Base-by-base conservation (phyloP, 2,329 filamentous ascomycete species). In the Nigrospora oryzae region DNA sequence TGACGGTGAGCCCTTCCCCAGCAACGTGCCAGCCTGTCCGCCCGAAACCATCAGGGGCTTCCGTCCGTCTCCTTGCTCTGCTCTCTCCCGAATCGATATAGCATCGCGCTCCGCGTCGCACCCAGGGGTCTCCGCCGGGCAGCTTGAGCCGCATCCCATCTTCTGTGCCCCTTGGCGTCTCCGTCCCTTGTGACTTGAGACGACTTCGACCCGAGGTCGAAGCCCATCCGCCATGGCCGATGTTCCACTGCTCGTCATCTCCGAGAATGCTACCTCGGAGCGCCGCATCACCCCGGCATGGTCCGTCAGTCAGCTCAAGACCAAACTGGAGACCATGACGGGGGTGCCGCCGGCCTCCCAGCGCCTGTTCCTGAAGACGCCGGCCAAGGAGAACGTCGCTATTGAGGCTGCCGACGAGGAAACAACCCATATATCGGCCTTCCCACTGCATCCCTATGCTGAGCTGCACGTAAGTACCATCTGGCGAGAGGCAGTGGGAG, bases 201-300 rank as follows among this genome's bases (percentile, higher is more conserved):
- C 23, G 31, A 49, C 47, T 58, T 44, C 55, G 15, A 36, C 15
- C 34, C 13, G 23, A 28, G 8, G 23, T 28, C 23, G 23, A 28
- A 28, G 23, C 34, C 13, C 34, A 38, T 49, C 53, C 48, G 67
- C 66, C 61, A 80, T 85, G 70, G 77, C 81, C 44, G 88, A 93
- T 63, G 76, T 93, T 46, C 83, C 86, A 52, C 74, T 93, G 56
- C 74, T 83, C 51, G 79, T 93, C 58, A 77, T 77, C 49, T 91
- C 86, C 42, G 83, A 88, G 49, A 86, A 84, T 64, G 75, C 85
- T 40, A 79, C 83, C 40, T 90, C 89, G 42, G 93, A 98, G 69
- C 86, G 91, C 49, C 87, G 93, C 54, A 82, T 97, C 63, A 91
- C 88, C 23, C 91, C 91, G 13, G 84, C 90, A 54, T 98, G 93